phyloP scores from a whole-genome alignment of 768 basidiomycete genomes.

The Tylopilus sp. region DNA sequence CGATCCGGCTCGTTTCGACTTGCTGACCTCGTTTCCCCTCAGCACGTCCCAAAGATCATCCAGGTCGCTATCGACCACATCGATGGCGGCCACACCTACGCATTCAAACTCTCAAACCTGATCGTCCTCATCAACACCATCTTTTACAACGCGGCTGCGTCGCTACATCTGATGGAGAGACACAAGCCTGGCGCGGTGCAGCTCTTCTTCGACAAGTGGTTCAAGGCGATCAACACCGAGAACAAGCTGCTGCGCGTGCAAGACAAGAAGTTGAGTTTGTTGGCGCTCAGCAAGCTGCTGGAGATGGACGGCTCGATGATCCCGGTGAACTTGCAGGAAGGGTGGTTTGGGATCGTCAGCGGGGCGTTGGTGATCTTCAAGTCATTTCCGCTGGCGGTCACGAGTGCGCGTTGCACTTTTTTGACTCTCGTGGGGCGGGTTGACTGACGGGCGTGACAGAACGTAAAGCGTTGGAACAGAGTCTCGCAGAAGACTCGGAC shows the following conservation, averaged over 20 bases:
- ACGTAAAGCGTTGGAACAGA: constrained; percentile 59
- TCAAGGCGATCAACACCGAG: constrained; percentile 60
- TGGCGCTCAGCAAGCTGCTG: constrained; percentile 73
- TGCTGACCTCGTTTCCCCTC: background rate
- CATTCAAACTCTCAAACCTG: constrained; percentile 73
- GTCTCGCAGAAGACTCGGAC: constrained; percentile 39
- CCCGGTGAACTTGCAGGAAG: constrained; percentile 58
- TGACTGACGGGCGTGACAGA: constrained; percentile 33
- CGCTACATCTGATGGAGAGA: constrained; percentile 71
- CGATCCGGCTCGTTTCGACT: too few relatives aligned
- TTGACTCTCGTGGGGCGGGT: too few relatives aligned
- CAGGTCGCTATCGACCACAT: constrained; percentile 55
- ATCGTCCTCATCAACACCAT: constrained; percentile 81
- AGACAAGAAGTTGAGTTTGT: constrained; percentile 81
- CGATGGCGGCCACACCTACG: constrained; percentile 57
- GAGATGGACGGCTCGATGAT: constrained; percentile 60
- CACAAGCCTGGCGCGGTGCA: constrained; percentile 58
- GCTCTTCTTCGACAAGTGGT: constrained; percentile 85
- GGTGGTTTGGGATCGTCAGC: constrained; percentile 73
- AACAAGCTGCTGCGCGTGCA: constrained; percentile 76
- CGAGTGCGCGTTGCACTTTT: constrained; percentile 44
- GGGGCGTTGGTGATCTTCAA: constrained; percentile 74
- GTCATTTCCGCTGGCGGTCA: constrained; percentile 71
- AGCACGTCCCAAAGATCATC: constrained; percentile 71
- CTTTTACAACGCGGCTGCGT: constrained; percentile 77